Conservation (phyloP, 257 asterid genomes). For the Voacanga thouarsii region DNA sequence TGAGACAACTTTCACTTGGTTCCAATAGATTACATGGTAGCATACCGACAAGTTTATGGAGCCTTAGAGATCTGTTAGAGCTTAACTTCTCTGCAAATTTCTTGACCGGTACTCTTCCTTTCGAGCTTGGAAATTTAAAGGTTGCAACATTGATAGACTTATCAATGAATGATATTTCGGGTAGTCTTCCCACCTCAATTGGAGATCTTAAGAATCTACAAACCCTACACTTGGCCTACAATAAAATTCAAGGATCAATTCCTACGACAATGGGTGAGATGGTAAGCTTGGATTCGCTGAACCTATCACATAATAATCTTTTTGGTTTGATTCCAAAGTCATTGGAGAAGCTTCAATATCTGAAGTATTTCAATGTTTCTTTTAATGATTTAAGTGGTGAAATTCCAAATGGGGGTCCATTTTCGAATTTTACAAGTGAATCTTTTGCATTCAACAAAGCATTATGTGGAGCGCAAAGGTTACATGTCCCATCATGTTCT, state of each 20-base stretch:
- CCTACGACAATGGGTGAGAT: conserved; percentile 25
- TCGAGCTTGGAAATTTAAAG: neutral
- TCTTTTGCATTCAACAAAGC: conserved; percentile 24
- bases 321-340: conserved; percentile 27
- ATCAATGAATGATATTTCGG: conserved; percentile 9
- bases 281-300: conserved; percentile 6
- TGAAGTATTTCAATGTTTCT: conserved; percentile 20
- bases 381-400: conserved; percentile 23
- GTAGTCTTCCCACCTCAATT: conserved; percentile 20
- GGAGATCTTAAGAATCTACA: conserved; percentile 11
- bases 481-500: conserved; percentile 20
- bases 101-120: neutral
- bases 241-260: conserved; percentile 25
- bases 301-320: conserved; percentile 26
- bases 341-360: conserved; percentile 12
- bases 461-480: conserved; percentile 21
- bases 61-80: neutral
- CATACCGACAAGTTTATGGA: neutral
- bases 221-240: conserved; percentile 17
- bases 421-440: conserved; percentile 6
- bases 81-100: neutral
- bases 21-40: neutral
- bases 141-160: neutral
- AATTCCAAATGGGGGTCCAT: conserved; percentile 30
- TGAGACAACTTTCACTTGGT: neutral